Conservation (phyloP, 495 filamentous ascomycete genomes). For the Hamigera avellanea region DNA sequence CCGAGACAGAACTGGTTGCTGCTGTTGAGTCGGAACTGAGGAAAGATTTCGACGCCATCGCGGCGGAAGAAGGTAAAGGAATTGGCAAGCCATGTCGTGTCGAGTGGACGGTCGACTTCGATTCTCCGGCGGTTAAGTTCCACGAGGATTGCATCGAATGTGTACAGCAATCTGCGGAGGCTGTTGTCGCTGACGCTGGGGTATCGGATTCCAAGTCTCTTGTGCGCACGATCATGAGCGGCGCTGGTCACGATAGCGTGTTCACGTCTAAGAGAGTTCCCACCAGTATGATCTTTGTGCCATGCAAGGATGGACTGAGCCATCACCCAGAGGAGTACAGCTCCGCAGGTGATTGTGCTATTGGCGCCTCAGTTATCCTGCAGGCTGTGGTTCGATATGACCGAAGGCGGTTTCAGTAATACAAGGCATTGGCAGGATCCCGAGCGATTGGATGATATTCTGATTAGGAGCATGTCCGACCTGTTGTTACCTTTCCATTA, state of each 20-base stretch:
- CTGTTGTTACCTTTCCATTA: no score
- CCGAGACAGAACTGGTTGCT: constrained; percentile 43
- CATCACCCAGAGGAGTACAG: constrained; percentile 55
- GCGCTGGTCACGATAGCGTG: constrained; percentile 54
- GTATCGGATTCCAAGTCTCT: constrained; percentile 28
- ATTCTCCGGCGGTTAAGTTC: constrained; percentile 56
- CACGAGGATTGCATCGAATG: constrained; percentile 57
- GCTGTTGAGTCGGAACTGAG: constrained; percentile 43
- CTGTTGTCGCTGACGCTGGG: constrained; percentile 36
- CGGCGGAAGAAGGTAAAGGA: constrained; percentile 36
- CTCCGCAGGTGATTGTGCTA: constrained; percentile 48
- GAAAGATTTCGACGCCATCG: constrained; percentile 45
- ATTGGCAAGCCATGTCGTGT: constrained; percentile 44
- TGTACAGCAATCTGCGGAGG: constrained; percentile 49
- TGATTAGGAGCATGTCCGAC: no score
- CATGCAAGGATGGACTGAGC: constrained; percentile 51
- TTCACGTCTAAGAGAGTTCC: constrained; percentile 48
- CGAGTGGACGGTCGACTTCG: constrained; percentile 48
- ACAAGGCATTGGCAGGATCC: no score
- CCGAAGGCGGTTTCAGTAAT: constrained; percentile 23
- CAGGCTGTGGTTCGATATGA: constrained; percentile 52
- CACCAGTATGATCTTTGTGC: constrained; percentile 58
- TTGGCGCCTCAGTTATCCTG: constrained; percentile 50
- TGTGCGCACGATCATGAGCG: constrained; percentile 39
- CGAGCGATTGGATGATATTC: no score